Evolutionary conservation across 208 protist genomes (phyloP), one percentile per base, ranked within the genome.

Genomic region (Trypanosoma lewisi): DNA sequence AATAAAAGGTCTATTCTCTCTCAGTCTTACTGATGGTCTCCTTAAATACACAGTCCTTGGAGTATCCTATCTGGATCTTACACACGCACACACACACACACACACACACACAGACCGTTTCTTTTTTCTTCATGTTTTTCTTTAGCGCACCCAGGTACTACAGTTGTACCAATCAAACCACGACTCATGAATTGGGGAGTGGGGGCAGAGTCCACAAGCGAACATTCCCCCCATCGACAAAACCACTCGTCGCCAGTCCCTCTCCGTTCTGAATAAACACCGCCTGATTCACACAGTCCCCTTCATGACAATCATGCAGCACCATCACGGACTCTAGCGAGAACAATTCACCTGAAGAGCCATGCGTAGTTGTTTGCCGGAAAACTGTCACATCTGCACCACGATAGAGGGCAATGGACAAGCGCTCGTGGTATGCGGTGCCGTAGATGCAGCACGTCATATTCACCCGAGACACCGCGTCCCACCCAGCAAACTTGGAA

Each of bases 211-310:
- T 50, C 55, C 87, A 89, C 34, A 92, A 71, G 34, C 78, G 69
- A 6, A 93, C 78, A 57, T 82, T 68, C 33, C 78, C 73, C 4
- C 75, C 75, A 27, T 89, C 82, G 4, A 67, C 62, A 7, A 68
- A 34, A n/a, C 83, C 86, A 56, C 82, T 85, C 11, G 82, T 85
- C n/a, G 81, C 83, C 17, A 93, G 49, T 9, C 80, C 82, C 19
- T 73, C 44, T 6, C 86, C 82, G 31, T 78, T 66, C 37, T 80
- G 75, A 25, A 89, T 44, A 56, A 93, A 87, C 30, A 65, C 62
- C 16, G 74, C 86, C 4, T 71, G 27, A 9, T 73, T 65, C 48
- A 93, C 68, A 2, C 42, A 1, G 41, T 78, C 80, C 4, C 80
- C 85, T 17, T 78, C 80, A 53, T 89, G 86, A 19, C 70, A 74